Evolutionary conservation across 2,329 filamentous ascomycete genomes (phyloP).

Genomic region (Epicoccum sorghinum): DNA sequence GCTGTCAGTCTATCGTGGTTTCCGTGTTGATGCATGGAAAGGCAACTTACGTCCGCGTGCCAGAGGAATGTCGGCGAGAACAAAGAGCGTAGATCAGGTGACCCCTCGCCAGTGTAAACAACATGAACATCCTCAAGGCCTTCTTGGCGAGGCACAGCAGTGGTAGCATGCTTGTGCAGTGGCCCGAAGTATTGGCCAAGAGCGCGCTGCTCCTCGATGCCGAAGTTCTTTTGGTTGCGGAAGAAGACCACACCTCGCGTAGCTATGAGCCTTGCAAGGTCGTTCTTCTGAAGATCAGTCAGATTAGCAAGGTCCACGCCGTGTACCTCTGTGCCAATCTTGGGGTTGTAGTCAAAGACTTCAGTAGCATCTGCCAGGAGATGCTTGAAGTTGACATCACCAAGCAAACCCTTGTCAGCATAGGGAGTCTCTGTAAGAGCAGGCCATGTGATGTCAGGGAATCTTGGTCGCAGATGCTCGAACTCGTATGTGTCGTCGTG

Average conservation of each 20-base stretch:
- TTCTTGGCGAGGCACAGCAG: constrained; percentile 55
- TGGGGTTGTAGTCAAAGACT: constrained; percentile 63
- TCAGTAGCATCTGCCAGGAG: constrained; percentile 59
- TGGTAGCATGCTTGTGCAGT: constrained; percentile 63
- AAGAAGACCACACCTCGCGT: constrained; percentile 65
- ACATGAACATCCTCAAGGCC: constrained; percentile 64
- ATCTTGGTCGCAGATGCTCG: constrained; percentile 59
- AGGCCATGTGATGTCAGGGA: constrained; percentile 61
- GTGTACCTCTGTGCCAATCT: constrained; percentile 61
- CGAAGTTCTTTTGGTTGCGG: constrained; percentile 60
- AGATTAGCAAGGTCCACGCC: constrained; percentile 59
- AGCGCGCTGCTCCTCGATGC: constrained; percentile 59
- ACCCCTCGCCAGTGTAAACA: constrained; percentile 60
- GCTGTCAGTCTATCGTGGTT: constrained; percentile 16
- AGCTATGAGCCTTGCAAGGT: constrained; percentile 60
- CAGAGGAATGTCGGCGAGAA: constrained; percentile 63
- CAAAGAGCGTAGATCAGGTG: constrained; percentile 59
- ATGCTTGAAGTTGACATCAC: constrained; percentile 61
- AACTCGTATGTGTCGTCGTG: constrained; percentile 57
- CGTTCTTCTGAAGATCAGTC: constrained; percentile 60
- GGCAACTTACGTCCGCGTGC: constrained; percentile 58
- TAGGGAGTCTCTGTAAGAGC: constrained; percentile 57
- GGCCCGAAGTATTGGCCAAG: constrained; percentile 60
- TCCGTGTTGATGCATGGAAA: constrained; percentile 5
- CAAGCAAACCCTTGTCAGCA: constrained; percentile 60